These are phyloP conservation scores for Elongisporangium senticosum DNA, from an alignment of 352 stramenopile genomes.

Conservation along the genomic window DNA sequence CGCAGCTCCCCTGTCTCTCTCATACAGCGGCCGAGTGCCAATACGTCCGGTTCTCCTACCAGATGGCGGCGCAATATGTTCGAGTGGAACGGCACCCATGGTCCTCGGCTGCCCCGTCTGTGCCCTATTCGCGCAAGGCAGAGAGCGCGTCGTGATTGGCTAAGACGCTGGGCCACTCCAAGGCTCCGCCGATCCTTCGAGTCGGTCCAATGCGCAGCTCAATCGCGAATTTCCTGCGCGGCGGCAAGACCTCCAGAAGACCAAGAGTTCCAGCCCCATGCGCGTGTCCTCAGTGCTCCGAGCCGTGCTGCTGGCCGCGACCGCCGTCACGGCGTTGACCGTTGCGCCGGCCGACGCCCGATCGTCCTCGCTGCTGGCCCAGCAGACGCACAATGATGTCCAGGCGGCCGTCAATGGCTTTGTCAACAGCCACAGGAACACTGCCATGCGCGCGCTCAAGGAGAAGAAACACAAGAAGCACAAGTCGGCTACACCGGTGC, in stretches of 20 bases:
- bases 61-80: background rate
- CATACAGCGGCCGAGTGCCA: background rate
- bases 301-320: constrained; percentile 40
- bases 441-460: background rate
- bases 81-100: background rate
- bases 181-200: background rate
- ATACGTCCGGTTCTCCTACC: background rate
- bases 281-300: constrained; percentile 48
- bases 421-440: constrained; percentile 1
- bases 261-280: constrained; percentile 21
- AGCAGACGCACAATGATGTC: constrained; percentile 21
- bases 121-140: background rate
- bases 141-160: background rate
- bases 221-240: background rate
- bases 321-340: constrained; percentile 37
- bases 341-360: constrained; percentile 15
- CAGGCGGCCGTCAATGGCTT: constrained; percentile 14
- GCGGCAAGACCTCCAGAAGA: background rate
- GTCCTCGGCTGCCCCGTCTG: background rate
- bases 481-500: background rate
- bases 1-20: background rate
- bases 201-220: background rate
- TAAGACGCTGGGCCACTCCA: background rate
- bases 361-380: constrained; percentile 19
- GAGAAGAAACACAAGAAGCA: constrained; percentile 12